A percentile compares a stretch with the other conserved stretches of the same genome.
Conservation (phyloP, 371 early-diverging fungal genomes). For the Mortierella sp. region DNA sequence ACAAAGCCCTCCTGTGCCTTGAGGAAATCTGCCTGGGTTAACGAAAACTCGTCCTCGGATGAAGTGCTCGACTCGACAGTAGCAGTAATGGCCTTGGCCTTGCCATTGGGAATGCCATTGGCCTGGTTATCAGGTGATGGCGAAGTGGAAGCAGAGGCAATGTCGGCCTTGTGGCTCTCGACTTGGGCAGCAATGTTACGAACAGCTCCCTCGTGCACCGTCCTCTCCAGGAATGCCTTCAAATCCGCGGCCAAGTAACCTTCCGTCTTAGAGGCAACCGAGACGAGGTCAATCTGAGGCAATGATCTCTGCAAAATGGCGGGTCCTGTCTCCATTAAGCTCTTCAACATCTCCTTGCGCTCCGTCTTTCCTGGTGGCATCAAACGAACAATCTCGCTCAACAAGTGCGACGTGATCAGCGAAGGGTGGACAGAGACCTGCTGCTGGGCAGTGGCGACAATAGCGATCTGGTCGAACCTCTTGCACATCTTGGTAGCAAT, state of each 20-base stretch:
- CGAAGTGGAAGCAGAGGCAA: neutral
- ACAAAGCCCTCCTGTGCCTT: slow-evolving; percentile 85
- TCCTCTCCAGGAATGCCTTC: slow-evolving; percentile 82
- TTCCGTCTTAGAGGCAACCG: slow-evolving; percentile 87
- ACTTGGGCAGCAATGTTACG: slow-evolving; percentile 67
- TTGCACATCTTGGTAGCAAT: slow-evolving; percentile 62
- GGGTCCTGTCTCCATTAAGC: slow-evolving; percentile 47
- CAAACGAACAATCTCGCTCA: slow-evolving; percentile 77
- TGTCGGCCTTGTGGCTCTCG: slow-evolving; percentile 32
- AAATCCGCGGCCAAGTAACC: slow-evolving; percentile 92
- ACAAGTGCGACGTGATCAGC: slow-evolving; percentile 73
- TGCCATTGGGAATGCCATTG: slow-evolving; percentile 1
- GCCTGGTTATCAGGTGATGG: neutral
- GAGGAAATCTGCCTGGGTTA: slow-evolving; percentile 77
- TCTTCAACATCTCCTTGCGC: slow-evolving; percentile 66
- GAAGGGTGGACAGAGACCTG: slow-evolving; percentile 76
- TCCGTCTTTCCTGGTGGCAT: slow-evolving; percentile 79
- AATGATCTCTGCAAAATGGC: slow-evolving; percentile 59
- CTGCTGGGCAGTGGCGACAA: slow-evolving; percentile 81
- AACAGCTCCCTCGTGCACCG: slow-evolving; percentile 87
- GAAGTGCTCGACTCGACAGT: slow-evolving; percentile 16
- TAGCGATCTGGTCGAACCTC: slow-evolving; percentile 65
- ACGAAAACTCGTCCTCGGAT: slow-evolving; percentile 44
- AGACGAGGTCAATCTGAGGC: slow-evolving; percentile 73
- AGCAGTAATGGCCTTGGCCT: neutral